Evolutionary conservation across 805 yeast genomes (phyloP), one percentile per base, ranked within the genome.

Genomic region (Metschnikowia colocasiae): DNA sequence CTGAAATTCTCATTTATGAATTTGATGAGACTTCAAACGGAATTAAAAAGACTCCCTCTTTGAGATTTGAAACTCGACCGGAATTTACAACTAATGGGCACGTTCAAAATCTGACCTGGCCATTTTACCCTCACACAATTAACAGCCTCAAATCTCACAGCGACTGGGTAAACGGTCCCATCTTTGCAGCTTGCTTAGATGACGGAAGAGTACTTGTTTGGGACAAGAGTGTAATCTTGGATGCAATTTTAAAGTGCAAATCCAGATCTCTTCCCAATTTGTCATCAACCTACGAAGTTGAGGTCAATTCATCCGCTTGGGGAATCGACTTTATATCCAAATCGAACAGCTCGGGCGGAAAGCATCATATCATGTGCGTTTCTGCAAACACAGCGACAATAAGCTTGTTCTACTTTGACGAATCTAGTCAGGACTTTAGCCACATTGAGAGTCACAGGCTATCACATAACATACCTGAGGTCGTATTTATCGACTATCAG

Each of bases 381-480:
- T 75, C 85, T 0, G 86, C 81, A 51, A 83, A 83, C 54, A 68
- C 79, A 3, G 78, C 73, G 45, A 59, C 63, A 5, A 62, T 81
- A 1, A 66, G 76, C 0, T 48, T 79, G 5, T 69, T 78, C 45
- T 65, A 68, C 42, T 64, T 66, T 46, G 62, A 65, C 46, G 44
- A 38, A 20, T 49, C 4, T 36, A 67, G 62, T 42, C 49, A 53
- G 3, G 43, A 55, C 22, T 69, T 68, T 43, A 62, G 61, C 45
- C 65, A 59, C 35, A 60, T 69, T 3, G 65, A 60, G 29, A 62
- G 80, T 1, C 75, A 71, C 33, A 69, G 68, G 36, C 50, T 83
- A 15, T 56, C 70, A 6, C 82, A 80, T 54, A 83, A 84, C 55
- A 71, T 83, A 9, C 89, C 65, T 0, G 79, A 73, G 46, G 75